Base-by-base conservation (phyloP, 1,139 yeast genomes). In the Arxiozyma heterogenica region DNA sequence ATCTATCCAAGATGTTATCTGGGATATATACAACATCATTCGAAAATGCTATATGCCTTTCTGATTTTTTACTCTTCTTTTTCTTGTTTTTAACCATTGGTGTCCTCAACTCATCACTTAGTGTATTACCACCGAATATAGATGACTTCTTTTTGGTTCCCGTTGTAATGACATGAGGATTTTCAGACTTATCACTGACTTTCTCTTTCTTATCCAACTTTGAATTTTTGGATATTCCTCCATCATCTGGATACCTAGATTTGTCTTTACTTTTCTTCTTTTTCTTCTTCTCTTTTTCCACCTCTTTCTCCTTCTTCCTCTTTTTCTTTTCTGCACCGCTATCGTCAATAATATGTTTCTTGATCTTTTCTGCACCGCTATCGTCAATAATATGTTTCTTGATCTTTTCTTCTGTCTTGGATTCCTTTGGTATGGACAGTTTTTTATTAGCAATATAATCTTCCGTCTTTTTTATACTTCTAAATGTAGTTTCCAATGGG, bases 101-200 rank as follows among this genome's bases (percentile, higher is more conserved):
- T 21, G 21, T n/a, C 5, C 23, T 27, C 17, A 42, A 43, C 21
- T 43, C 51, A 34, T 27, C 45, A 42, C 27, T 42, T 21, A 30
- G 17, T n/a, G 51, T 54, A 2, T 63, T 58, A 2, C 59, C 61
- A 8, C 69, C 66, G 55, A 67, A 67, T 25, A 67, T 62, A 1
- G 70, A 65, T 3, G 71, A 67, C 52, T 65, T 67, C 52, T 64
- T 65, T 51, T 63, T 64, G 2, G 62, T 64, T 12, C 68, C 66
- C 4, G 62, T 55, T 3, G 56, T 43, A 23, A 43, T 41, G 5
- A 39, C 21, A 11, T 8, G 27, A 1, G 20, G 34, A 17, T 51
- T 45, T 34, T 49, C 51, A 4, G 49, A 51, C 51, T 44, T 54
- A 9, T 39, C 30, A n/a, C 8, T 12, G 8, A 18, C n/a, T 11